Evolutionary conservation across 1,139 yeast species (phyloP), one percentile per base, ranked within the genome.

Genomic region (Taphrina pruni): DNA sequence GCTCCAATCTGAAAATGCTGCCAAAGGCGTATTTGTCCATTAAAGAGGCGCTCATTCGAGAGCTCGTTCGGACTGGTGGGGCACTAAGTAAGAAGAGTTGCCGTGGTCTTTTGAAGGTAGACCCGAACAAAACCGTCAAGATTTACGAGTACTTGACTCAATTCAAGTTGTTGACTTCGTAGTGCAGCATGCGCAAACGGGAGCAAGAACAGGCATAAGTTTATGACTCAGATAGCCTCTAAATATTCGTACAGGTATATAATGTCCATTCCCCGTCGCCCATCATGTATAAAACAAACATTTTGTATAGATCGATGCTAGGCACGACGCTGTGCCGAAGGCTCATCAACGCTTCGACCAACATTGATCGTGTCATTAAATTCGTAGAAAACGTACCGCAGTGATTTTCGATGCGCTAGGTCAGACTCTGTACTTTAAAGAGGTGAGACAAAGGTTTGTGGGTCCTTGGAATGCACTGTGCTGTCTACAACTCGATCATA

Each of bases 11-110:
- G 72, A 86, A 96, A 73, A 88, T 95, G 12, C 80, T 89, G 71
- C 99, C 99, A 12, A 94, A 94, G 77, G 97, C 98, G 1, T 94
- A 93, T 76, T 81, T 95, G 73, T 97, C 96, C 1, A 90, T 94
- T 73, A 94, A 94, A 77, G 96, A 91, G 77, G 88, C 92, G n/a
- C 79, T 94, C 70, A 91, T 94, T 82, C 86, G 95, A 74, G 97
- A 93, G 76, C 86, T 96, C 39, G 81, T 93, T 51, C 87, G 90
- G 73, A 88, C 90, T 58, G 96, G 96, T 60, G 98, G 98, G 8
- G 79, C 84, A 6, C 79, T 94, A 75, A 90, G 90, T 80, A 88
- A 89, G 79, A 88, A 90, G 76, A 88, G 89, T 58, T 95, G 96
- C 8, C 84, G 93, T 74, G 97, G 88, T 72, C 81, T 92, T 70